A percentile compares a stretch with the other conserved stretches of the same genome.
These are phyloP conservation scores for Fusarium hostae DNA, from an alignment of 2,329 filamentous ascomycete species.

Conservation along the genomic window DNA sequence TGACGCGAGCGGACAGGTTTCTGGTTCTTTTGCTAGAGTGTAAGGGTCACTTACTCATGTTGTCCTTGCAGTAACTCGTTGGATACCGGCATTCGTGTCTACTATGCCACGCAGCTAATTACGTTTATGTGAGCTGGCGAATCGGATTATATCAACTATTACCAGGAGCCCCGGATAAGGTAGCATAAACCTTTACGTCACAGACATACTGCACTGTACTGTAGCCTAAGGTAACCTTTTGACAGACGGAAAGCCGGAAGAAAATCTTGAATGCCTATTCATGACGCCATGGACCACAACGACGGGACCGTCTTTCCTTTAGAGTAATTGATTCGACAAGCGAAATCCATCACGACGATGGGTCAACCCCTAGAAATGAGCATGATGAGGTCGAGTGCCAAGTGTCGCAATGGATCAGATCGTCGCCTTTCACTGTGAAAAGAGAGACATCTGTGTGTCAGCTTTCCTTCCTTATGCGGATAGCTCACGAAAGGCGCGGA, in stretches of 20 bases:
- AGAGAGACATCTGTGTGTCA: neutral
- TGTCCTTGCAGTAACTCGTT: constrained; percentile 9
- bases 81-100: neutral
- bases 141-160: constrained; percentile 23
- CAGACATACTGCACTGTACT: neutral
- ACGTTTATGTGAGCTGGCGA: neutral
- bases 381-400: neutral
- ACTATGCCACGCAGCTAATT: neutral
- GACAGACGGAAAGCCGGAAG: constrained; percentile 8
- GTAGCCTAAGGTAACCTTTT: constrained; percentile 4
- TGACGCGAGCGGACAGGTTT: neutral
- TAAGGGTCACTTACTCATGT: neutral
- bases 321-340: constrained; percentile 8
- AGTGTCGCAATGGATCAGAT: constrained; percentile 21
- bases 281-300: constrained; percentile 23
- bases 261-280: constrained; percentile 3
- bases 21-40: neutral
- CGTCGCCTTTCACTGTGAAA: neutral
- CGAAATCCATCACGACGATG: constrained; percentile 18
- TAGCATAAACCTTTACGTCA: constrained; percentile 9
- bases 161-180: constrained; percentile 8
- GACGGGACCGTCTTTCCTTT: neutral
- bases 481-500: neutral
- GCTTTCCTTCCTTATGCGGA: constrained; percentile 26
- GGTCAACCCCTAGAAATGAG: neutral